phyloP scores from a whole-genome alignment of 2,329 filamentous ascomycete species.

The Scedosporium apiospermum region DNA sequence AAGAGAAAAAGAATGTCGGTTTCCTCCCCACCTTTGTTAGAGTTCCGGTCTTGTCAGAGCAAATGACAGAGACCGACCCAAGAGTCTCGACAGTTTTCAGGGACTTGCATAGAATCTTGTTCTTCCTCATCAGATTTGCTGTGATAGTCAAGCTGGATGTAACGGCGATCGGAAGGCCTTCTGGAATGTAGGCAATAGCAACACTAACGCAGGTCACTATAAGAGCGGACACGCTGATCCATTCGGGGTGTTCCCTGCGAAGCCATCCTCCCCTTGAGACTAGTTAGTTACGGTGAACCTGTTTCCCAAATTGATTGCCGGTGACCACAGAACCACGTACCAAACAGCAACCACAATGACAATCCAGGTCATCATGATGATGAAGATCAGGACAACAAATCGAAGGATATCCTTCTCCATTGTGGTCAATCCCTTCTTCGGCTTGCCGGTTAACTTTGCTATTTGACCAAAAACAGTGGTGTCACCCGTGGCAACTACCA shows the following conservation, averaged over 20 bases:
- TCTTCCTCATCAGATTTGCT: conserved; percentile 66
- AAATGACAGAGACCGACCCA: conserved; percentile 63
- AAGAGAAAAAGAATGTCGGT: too few species aligned
- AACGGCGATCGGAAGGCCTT: conserved; percentile 61
- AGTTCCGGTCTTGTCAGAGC: conserved; percentile 70
- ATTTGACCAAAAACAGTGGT: conserved; percentile 68
- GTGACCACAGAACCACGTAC: too few species aligned
- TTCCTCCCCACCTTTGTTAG: conserved; percentile 19
- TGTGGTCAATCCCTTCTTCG: conserved; percentile 57
- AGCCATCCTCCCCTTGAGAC: conserved; percentile 52
- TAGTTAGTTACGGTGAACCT: too few species aligned
- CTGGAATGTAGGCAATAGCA: conserved; percentile 67
- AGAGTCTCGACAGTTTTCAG: conserved; percentile 71
- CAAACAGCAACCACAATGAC: conserved; percentile 12
- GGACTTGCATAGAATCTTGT: conserved; percentile 71
- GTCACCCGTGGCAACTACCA: conserved; percentile 65
- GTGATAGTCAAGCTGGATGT: conserved; percentile 65
- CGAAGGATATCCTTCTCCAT: conserved; percentile 64
- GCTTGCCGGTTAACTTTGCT: conserved; percentile 60
- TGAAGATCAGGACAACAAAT: conserved; percentile 65
- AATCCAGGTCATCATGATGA: conserved; percentile 46
- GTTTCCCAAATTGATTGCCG: too few species aligned
- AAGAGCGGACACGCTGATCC: conserved; percentile 62
- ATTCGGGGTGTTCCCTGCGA: conserved; percentile 54
- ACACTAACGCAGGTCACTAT: conserved; percentile 67